These are phyloP conservation scores for Colletotrichum chlorophyti DNA, from an alignment of 2,329 filamentous ascomycete genomes.

Conservation along the genomic window DNA sequence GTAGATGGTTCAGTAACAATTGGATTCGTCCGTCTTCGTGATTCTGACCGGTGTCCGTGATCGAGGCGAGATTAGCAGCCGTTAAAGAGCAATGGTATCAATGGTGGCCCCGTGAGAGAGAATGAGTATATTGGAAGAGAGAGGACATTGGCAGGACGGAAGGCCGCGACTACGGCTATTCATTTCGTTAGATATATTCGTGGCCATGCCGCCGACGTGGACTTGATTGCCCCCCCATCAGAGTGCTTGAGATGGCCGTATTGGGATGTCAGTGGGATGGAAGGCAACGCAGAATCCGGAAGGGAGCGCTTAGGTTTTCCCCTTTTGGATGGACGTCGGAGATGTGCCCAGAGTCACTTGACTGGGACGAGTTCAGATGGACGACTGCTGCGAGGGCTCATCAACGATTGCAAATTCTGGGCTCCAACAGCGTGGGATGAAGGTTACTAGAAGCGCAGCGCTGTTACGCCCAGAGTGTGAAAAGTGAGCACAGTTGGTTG, in stretches of 20 bases:
- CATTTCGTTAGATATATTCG: slow-evolving; percentile 17
- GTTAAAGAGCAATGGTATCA: not conserved
- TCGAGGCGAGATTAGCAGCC: not conserved
- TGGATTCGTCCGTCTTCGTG: not conserved
- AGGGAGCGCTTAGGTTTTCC: slow-evolving; percentile 23
- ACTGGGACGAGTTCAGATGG: not conserved
- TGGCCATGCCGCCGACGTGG: not conserved
- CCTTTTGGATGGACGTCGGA: not conserved
- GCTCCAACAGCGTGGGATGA: not conserved
- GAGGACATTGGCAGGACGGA: not conserved
- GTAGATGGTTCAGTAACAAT: too few relatives aligned
- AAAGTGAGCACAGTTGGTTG: too few relatives aligned
- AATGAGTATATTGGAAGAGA: not conserved
- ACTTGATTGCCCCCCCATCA: not conserved
- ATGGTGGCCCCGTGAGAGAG: not conserved
- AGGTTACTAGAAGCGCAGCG: not conserved
- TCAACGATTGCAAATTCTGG: not conserved
- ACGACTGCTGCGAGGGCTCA: not conserved
- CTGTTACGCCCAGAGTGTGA: not conserved
- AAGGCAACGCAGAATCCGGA: slow-evolving; percentile 19
- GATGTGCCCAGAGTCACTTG: slow-evolving; percentile 28
- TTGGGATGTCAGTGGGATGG: slow-evolving; percentile 18
- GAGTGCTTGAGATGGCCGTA: slow-evolving; percentile 18
- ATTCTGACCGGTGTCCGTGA: not conserved
- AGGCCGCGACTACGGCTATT: not conserved